These are phyloP conservation scores for Metschnikowia amazonensis DNA, from an alignment of 805 yeast species.

Conservation along the genomic window DNA sequence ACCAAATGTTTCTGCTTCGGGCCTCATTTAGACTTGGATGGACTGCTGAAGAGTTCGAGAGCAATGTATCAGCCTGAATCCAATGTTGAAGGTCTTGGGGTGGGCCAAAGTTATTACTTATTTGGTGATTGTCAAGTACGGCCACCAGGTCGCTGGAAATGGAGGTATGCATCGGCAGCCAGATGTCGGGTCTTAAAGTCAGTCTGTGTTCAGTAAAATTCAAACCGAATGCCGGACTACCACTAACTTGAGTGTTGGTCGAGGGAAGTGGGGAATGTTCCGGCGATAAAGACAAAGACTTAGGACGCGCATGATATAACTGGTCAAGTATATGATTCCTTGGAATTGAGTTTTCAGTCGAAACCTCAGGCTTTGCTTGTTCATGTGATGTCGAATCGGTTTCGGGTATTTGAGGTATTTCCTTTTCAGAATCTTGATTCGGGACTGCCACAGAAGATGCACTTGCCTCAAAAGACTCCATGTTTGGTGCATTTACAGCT, in stretches of 20 bases:
- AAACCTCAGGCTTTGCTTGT: not conserved
- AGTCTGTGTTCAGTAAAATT: not conserved
- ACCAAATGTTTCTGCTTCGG: slow-evolving; percentile 4
- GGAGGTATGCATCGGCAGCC: slow-evolving; percentile 1
- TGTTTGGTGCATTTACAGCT: not conserved
- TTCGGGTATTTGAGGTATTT: not conserved
- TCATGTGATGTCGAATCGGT: not conserved
- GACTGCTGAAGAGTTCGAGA: not conserved
- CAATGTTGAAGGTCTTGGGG: not conserved
- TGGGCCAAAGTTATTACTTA: not conserved
- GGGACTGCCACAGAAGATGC: not conserved
- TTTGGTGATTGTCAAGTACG: not conserved
- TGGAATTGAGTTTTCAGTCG: slow-evolving; percentile 5
- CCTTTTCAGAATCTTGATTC: not conserved
- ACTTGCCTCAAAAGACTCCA: not conserved
- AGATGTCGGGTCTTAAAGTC: not conserved
- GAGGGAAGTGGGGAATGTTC: slow-evolving; percentile 8
- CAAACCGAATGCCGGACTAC: not conserved
- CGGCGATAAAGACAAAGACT: slow-evolving; percentile 15
- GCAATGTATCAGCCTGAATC: not conserved
- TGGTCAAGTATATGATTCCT: slow-evolving; percentile 31
- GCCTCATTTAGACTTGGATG: not conserved
- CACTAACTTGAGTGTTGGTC: not conserved
- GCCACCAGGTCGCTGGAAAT: not conserved
- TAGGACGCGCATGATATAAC: slow-evolving; percentile 33